phyloP scores from a whole-genome alignment of 805 yeast genomes.

The Priceomyces haplophilus region DNA sequence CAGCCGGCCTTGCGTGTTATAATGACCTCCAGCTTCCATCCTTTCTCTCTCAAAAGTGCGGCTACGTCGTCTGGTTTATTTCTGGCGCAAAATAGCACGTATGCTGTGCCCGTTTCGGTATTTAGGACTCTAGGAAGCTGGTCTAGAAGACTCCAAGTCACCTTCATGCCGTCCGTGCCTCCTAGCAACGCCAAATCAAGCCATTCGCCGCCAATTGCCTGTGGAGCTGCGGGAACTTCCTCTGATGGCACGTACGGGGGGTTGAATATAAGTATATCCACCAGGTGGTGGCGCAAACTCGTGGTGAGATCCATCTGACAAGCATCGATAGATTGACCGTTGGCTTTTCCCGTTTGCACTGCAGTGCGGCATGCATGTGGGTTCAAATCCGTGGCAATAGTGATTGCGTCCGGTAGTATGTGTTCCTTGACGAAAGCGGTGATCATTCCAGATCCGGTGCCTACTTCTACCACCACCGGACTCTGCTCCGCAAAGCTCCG shows the following conservation, averaged over 20 bases:
- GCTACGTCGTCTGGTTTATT: constrained; percentile 72
- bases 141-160: constrained; percentile 65
- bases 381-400: constrained; percentile 75
- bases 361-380: constrained; percentile 65
- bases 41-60: constrained; percentile 38
- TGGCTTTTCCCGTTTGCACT: constrained; percentile 18
- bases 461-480: constrained; percentile 76
- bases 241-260: constrained; percentile 97
- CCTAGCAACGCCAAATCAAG: constrained; percentile 88
- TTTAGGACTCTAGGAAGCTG: constrained; percentile 52
- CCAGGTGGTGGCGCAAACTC: constrained; percentile 40
- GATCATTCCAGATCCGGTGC: constrained; percentile 90
- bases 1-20: constrained; percentile 85
- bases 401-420: constrained; percentile 50
- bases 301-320: constrained; percentile 58
- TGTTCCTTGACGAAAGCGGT: constrained; percentile 68
- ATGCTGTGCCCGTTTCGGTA: constrained; percentile 63
- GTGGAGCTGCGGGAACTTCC: constrained; percentile 60
- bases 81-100: constrained; percentile 86
- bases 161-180: constrained; percentile 86
- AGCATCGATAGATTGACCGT: constrained; percentile 22
- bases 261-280: constrained; percentile 81
- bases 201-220: constrained; percentile 55
- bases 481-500: constrained; percentile 12
- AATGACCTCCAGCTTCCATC: constrained; percentile 56